These are phyloP conservation scores for Ploettnerulaceae sp. DNA, from an alignment of 2,329 filamentous ascomycete genomes.

Conservation along the genomic window DNA sequence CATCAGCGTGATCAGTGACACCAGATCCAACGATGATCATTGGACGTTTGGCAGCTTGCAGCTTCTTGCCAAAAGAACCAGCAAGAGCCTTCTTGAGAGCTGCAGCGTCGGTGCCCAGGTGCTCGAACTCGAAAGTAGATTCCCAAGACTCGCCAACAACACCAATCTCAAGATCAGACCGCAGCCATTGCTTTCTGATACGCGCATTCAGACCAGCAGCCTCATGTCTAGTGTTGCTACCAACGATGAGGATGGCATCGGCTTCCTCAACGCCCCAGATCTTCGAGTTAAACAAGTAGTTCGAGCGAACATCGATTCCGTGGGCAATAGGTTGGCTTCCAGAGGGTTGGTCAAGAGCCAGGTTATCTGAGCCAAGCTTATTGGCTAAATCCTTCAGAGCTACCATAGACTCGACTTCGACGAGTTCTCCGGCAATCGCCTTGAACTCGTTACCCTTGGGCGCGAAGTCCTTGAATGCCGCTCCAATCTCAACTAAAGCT, in stretches of 20 bases:
- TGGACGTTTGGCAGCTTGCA: constrained; percentile 79
- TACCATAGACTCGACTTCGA: constrained; percentile 88
- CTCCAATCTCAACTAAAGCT: constrained; percentile 79
- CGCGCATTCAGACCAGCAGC: constrained; percentile 92
- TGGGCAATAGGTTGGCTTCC: constrained; percentile 83
- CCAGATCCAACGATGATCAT: constrained; percentile 97
- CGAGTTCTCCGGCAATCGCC: constrained; percentile 83
- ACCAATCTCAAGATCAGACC: constrained; percentile 88
- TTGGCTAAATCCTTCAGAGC: constrained; percentile 97
- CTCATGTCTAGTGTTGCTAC: constrained; percentile 93
- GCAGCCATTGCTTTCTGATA: constrained; percentile 96
- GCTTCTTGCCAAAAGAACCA: constrained; percentile 88
- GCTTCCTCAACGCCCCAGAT: constrained; percentile 93
- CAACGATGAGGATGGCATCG: constrained; percentile 85
- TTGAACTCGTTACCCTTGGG: constrained; percentile 95
- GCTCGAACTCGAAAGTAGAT: constrained; percentile 92
- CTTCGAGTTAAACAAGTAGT: constrained; percentile 94
- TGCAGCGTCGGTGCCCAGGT: constrained; percentile 73
- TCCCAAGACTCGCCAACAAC: constrained; percentile 88
- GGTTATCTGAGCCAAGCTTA: constrained; percentile 91
- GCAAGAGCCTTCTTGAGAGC: constrained; percentile 81
- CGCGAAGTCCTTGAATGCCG: constrained; percentile 72
- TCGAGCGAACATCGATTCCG: constrained; percentile 87
- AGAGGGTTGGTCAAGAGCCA: constrained; percentile 83
- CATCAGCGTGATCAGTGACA: constrained; percentile 84